Evolutionary conservation across 2,329 filamentous ascomycete species (phyloP).

Genomic region (Sporothrix curviconia): DNA sequence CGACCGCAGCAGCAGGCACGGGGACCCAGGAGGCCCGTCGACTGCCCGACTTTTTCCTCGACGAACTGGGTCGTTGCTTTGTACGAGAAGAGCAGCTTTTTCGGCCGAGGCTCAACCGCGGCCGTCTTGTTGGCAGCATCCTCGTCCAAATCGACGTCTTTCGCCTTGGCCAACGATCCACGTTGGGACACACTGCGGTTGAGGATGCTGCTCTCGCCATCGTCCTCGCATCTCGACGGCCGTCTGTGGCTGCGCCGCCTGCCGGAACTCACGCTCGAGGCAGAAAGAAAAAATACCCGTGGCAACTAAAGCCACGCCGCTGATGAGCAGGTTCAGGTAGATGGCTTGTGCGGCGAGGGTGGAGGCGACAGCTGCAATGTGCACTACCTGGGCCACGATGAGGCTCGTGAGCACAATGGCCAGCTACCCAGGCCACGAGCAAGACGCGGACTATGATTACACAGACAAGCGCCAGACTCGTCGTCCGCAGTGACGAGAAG

Average conservation of each 20-base stretch:
- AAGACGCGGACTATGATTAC: slow-evolving; percentile 26
- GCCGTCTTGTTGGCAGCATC: not conserved
- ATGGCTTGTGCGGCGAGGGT: slow-evolving; percentile 25
- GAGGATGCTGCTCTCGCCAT: not conserved
- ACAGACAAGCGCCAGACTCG: slow-evolving; percentile 27
- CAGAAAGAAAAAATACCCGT: not conserved
- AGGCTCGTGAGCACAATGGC: slow-evolving; percentile 26
- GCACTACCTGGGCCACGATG: slow-evolving; percentile 21
- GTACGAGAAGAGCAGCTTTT: slow-evolving; percentile 13
- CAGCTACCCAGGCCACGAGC: slow-evolving; percentile 27
- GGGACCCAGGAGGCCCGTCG: not conserved
- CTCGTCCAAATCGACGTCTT: not conserved
- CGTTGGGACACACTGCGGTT: not conserved
- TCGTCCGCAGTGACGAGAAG: slow-evolving; percentile 24
- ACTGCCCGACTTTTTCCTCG: not conserved
- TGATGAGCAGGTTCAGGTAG: slow-evolving; percentile 27
- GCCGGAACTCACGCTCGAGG: too few relatives aligned
- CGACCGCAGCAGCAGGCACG: too few relatives aligned
- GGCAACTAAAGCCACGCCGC: slow-evolving; percentile 22
- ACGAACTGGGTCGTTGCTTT: slow-evolving; percentile 3
- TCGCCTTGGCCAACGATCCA: not conserved
- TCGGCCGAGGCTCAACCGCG: not conserved
- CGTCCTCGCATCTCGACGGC: too few relatives aligned
- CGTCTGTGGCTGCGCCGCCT: too few relatives aligned
- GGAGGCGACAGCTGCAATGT: slow-evolving; percentile 3